phyloP scores from a whole-genome alignment of 2,329 filamentous ascomycete genomes.

The Xylariaceae sp. region DNA sequence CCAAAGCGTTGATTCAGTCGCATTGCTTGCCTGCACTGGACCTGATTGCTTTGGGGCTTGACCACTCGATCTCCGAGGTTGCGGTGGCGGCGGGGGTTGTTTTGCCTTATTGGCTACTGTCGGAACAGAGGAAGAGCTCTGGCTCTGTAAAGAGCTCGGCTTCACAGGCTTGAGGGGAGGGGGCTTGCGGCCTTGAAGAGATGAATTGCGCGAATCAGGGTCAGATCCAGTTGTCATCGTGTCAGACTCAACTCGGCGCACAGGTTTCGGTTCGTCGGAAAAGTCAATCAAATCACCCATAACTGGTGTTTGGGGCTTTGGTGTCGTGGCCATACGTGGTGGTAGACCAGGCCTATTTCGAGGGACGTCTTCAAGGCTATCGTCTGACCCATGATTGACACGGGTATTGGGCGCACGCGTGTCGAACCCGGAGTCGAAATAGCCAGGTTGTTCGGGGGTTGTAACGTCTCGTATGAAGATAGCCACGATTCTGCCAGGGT shows the following conservation, averaged over 20 bases:
- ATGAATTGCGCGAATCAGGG: constrained; percentile 18
- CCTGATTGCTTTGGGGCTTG: constrained; percentile 19
- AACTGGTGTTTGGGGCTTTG: constrained; percentile 30
- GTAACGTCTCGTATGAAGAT: constrained; percentile 97
- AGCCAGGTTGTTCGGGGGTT: constrained; percentile 62
- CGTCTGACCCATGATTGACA: constrained; percentile 6
- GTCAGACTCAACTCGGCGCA: constrained; percentile 30
- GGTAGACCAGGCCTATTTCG: constrained; percentile 29
- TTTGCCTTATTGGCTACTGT: constrained; percentile 9
- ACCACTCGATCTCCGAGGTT: constrained; percentile 29
- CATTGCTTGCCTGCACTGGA: constrained; percentile 39
- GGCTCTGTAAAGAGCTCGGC: constrained; percentile 50
- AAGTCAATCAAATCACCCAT: constrained; percentile 61
- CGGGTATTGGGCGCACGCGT: constrained; percentile 8
- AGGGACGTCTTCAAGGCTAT: constrained; percentile 15
- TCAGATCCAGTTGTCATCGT: constrained; percentile 14
- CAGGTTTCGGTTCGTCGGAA: constrained; percentile 45
- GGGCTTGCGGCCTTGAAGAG: constrained; percentile 30
- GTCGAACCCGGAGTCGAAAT: constrained; percentile 64
- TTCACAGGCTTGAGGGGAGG: constrained; percentile 54
- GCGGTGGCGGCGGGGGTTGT: constrained; percentile 32
- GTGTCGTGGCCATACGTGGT: constrained; percentile 22
- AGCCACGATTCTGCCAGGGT: constrained; percentile 77
- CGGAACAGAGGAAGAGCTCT: constrained; percentile 26
- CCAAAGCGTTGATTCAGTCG: constrained; percentile 26